Evolutionary conservation across 2,329 filamentous ascomycete genomes (phyloP).

Genomic region (Zasmidium citrigriseum): DNA sequence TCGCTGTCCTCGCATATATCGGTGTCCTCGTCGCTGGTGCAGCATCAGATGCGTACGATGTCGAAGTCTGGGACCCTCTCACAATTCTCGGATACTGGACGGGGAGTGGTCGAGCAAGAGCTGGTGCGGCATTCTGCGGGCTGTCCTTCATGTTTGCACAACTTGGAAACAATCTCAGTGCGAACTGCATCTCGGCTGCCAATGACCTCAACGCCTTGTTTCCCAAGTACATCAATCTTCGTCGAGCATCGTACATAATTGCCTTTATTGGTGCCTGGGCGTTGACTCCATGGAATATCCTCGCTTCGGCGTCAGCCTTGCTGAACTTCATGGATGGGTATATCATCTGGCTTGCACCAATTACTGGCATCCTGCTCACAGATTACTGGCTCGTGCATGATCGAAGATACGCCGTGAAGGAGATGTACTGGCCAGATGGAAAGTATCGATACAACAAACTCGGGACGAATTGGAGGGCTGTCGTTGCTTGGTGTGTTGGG

Average conservation of each 20-base stretch:
- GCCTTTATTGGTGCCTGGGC: constrained; percentile 37
- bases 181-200: constrained; percentile 27
- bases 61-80: constrained; percentile 28
- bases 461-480: constrained; percentile 28
- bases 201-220: constrained; percentile 26
- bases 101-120: constrained; percentile 18
- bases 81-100: constrained; percentile 27
- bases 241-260: constrained; percentile 44
- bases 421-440: constrained; percentile 28
- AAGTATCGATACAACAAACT: constrained; percentile 28
- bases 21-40: constrained; percentile 32
- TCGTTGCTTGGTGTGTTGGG: constrained; percentile 23
- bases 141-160: constrained; percentile 15
- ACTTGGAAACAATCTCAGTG: constrained; percentile 22
- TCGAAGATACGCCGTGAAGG: constrained; percentile 22
- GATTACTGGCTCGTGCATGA: constrained; percentile 37
- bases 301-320: constrained; percentile 42
- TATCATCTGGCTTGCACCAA: constrained; percentile 45
- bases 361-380: constrained; percentile 41
- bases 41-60: constrained; percentile 20
- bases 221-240: constrained; percentile 37
- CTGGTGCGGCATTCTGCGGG: constrained; percentile 27
- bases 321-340: constrained; percentile 46
- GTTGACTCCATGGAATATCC: constrained; percentile 47
- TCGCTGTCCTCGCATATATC: constrained; percentile 29